Conservation (phyloP, 148 eudicot species). For the Cornus florida region DNA sequence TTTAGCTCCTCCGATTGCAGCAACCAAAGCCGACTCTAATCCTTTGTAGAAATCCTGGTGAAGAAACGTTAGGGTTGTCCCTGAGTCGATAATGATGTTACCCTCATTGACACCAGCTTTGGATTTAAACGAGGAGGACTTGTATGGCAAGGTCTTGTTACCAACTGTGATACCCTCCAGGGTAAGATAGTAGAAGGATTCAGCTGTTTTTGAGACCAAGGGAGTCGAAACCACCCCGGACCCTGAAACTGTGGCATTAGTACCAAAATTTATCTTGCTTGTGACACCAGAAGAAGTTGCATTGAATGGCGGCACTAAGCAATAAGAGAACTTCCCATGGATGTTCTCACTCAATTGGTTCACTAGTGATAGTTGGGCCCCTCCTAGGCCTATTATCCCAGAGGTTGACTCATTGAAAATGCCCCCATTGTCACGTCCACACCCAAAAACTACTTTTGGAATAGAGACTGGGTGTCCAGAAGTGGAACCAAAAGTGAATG, state of each 20-base stretch:
- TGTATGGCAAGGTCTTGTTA: not conserved
- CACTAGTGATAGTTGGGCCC: constrained; percentile 25
- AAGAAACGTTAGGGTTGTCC: constrained; percentile 61
- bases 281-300: constrained; percentile 13
- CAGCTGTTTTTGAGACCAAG: not conserved
- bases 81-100: constrained; percentile 77
- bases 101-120: constrained; percentile 19
- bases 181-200: constrained; percentile 48
- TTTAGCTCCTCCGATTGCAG: constrained; percentile 7
- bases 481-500: constrained; percentile 24
- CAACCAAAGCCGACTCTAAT: constrained; percentile 15
- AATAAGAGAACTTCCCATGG: constrained; percentile 42
- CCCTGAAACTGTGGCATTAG: constrained; percentile 31
- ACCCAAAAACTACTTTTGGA: constrained; percentile 14
- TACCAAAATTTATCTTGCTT: constrained; percentile 59
- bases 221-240: constrained; percentile 52
- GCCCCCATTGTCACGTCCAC: constrained; percentile 25
- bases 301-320: constrained; percentile 21
- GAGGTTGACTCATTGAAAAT: not conserved
- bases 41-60: constrained; percentile 15
- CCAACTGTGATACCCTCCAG: constrained; percentile 41
- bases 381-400: constrained; percentile 39
- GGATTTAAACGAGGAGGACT: not conserved
- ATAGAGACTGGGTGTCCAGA: not conserved
- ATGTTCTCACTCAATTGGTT: constrained; percentile 19